These are phyloP conservation scores for Rheum nobile DNA, from an alignment of 148 eudicot genomes.

Conservation along the genomic window DNA sequence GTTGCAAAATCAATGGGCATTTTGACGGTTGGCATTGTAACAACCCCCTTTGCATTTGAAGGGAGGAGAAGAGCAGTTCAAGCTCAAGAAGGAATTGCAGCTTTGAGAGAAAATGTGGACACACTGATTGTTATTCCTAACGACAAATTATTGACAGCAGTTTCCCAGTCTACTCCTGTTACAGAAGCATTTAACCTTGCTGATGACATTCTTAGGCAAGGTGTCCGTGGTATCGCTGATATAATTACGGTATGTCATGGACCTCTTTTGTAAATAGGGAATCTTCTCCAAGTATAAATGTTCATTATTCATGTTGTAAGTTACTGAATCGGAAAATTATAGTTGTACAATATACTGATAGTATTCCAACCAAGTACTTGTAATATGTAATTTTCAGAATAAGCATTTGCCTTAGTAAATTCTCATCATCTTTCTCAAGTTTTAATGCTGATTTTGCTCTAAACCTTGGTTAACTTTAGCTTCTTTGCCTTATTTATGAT, in stretches of 20 bases:
- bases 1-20: constrained; percentile 91
- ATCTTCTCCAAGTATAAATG: background rate
- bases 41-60: constrained; percentile 93
- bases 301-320: background rate
- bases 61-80: constrained; percentile 94
- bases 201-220: constrained; percentile 98
- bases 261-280: background rate
- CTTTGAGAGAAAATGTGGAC: constrained; percentile 95
- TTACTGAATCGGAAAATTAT: background rate
- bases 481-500: constrained; percentile 5
- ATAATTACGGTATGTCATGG: constrained; percentile 68
- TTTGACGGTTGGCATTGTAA: constrained; percentile 94
- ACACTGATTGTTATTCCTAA: constrained; percentile 96
- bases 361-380: background rate
- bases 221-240: constrained; percentile 98
- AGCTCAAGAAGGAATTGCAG: constrained; percentile 99
- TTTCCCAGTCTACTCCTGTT: constrained; percentile 92
- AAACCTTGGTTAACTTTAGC: background rate
- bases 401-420: background rate
- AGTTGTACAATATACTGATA: background rate
- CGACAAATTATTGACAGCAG: constrained; percentile 92
- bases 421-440: background rate
- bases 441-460: background rate
- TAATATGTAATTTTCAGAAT: background rate
- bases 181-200: constrained; percentile 98